Evolutionary conservation across 306 rosid genomes (phyloP), one percentile per base, ranked within the genome.

Genomic region (Prinsepia uniflora): DNA sequence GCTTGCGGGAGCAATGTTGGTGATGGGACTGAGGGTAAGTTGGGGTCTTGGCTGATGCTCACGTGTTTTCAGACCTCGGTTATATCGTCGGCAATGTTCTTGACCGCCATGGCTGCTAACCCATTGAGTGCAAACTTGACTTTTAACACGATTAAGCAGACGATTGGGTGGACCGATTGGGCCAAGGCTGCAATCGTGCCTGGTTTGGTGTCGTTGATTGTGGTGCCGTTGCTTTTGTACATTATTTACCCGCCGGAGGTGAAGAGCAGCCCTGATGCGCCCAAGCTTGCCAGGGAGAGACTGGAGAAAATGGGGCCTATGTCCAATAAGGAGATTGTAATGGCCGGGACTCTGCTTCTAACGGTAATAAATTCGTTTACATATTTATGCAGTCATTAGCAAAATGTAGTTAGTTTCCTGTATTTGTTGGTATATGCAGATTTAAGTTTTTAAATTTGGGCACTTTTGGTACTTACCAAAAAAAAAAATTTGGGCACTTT

Each of bases 91-190:
- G 87, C 99, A 8, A 95, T 95, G 99, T 94, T 94, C 82, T 64
- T 94, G 86, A 94, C 97, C 41, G 97, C 86, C 1, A 95, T 95
- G 99, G 99, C 99, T 15, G 99, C 99, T 12, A 95, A 95, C 81
- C 97, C 99, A 1, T 68, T 95, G 24, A 89, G 97, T 44, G 99
- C 89, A 0, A 95, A 86, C 30, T 76, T 91, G 19, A 91, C 99
- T 4, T 66, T 18, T 41, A 91, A 82, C 45, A 86, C 99, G 0
- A 95, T 95, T 63, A 76, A 86, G 70, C 87, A 91, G 84, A 95
- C 96, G 0, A 83, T 95, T 76, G 99, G 99, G 77, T 95, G 99
- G 97, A 82, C 93, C 42, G 96, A 91, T 46, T 94, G 99, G 99
- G 99, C 97, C 2, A 86, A 78, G 72, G 99, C 99, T 0, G 96